Evolutionary conservation across 2,329 filamentous ascomycete species (phyloP).

Genomic region (Pseudopyrenochaeta lycopersici): DNA sequence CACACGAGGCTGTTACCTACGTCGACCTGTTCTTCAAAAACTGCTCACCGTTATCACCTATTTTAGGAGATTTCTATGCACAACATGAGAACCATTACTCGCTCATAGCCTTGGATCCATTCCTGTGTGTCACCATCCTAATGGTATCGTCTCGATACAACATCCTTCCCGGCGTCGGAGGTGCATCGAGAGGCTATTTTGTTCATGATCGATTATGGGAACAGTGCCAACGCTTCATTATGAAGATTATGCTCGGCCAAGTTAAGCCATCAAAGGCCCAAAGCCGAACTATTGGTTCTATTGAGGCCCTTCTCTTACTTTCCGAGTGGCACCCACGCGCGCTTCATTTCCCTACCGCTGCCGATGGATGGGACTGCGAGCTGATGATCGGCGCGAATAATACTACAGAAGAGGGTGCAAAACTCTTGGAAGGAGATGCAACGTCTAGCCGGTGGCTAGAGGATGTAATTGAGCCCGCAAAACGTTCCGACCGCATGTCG

Average conservation of each 20-base stretch:
- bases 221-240: constrained; percentile 63
- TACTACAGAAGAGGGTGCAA: constrained; percentile 46
- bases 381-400: constrained; percentile 55
- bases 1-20: constrained; percentile 63
- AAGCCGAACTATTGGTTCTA: constrained; percentile 60
- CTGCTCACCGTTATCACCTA: constrained; percentile 60
- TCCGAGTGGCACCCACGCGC: constrained; percentile 66
- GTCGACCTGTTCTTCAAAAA: constrained; percentile 64
- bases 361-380: constrained; percentile 66
- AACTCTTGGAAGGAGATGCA: constrained; percentile 45
- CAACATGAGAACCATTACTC: constrained; percentile 59
- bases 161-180: constrained; percentile 48
- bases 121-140: constrained; percentile 62
- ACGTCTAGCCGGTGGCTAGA: constrained; percentile 59
- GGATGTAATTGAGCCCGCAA: constrained; percentile 64
- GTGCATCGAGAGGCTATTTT: constrained; percentile 60
- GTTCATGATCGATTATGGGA: constrained; percentile 65
- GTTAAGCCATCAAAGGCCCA: constrained; percentile 62
- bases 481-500: constrained; percentile 66
- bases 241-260: constrained; percentile 63
- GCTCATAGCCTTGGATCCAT: constrained; percentile 61
- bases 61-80: constrained; percentile 60
- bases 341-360: constrained; percentile 62
- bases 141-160: constrained; percentile 65
- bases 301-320: constrained; percentile 63